phyloP scores from a whole-genome alignment of 805 yeast genomes.

The Wickerhamiella australiensis region DNA sequence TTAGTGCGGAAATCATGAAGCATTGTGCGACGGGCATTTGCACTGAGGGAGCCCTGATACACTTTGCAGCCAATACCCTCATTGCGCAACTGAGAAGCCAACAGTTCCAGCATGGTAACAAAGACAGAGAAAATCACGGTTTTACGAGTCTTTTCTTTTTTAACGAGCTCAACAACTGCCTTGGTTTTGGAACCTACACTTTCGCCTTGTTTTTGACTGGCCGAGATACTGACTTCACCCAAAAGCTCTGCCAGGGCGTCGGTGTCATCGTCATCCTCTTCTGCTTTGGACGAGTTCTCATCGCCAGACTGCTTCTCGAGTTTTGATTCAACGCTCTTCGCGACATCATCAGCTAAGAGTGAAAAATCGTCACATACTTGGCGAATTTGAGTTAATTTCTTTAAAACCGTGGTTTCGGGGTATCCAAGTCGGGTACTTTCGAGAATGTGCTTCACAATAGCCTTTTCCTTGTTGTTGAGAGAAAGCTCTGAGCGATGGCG shows the following conservation, averaged over 20 bases:
- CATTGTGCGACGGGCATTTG: constrained; percentile 26
- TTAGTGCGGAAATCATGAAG: constrained; percentile 24
- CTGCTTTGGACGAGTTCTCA: background rate
- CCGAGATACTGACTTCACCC: constrained; percentile 19
- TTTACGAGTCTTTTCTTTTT: constrained; percentile 29
- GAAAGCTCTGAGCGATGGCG: constrained; percentile 2
- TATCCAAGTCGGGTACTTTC: too few relatives aligned
- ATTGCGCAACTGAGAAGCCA: constrained; percentile 25
- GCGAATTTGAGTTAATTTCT: constrained; percentile 15
- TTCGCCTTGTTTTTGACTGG: constrained; percentile 4
- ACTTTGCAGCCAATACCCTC: constrained; percentile 27
- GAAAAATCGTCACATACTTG: constrained; percentile 17
- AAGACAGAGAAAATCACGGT: constrained; percentile 39
- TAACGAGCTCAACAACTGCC: constrained; percentile 28
- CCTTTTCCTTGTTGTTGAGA: constrained; percentile 8
- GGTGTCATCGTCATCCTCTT: constrained; percentile 15
- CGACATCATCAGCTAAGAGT: constrained; percentile 5
- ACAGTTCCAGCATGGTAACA: constrained; percentile 28
- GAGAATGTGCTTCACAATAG: background rate
- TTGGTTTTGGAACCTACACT: constrained; percentile 27
- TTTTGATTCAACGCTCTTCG: background rate
- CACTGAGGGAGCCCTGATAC: constrained; percentile 31
- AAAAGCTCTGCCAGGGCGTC: constrained; percentile 26
- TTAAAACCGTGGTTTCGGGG: constrained; percentile 3
- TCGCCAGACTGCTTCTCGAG: background rate